Evolutionary conservation across 1,139 yeast genomes (phyloP), one percentile per base, ranked within the genome.

Genomic region (Geotrichum citri-aurantii): DNA sequence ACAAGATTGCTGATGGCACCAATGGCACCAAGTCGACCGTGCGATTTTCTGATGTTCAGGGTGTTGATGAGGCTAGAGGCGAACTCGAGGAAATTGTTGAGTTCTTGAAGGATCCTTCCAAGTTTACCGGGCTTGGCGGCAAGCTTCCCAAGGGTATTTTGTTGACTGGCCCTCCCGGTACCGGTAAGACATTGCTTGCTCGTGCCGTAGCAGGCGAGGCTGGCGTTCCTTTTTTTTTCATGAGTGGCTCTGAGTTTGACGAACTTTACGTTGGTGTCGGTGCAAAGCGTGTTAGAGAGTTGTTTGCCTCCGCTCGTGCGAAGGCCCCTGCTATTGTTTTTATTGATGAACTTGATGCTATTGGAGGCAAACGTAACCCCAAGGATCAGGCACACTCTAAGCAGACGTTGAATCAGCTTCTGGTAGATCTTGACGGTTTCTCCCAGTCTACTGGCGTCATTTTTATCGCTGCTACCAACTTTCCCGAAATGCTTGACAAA

Each of bases 201-300:
- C 83, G 99, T 67, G 99, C 99, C 21, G 95, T 97, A 47, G 99
- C 99, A 11, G 99, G 99, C 62, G 99, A 95, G 74, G 99, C 99
- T 1, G 99, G 97, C 54, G 99, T 93, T 33, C 99, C 98, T 31
- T 95, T 95, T 71, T 93, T 93, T 74, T 93, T 92, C 74, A 92
- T 93, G 98, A 88, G 96, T 3, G 99, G 99, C 55, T 90, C 97
- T 1, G 99, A 95, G 73, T 95, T 95, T 71, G 99, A 95, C 72
- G 99, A 95, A 73, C 82, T 95, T 65, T 95, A 92, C 68, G 99
- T 95, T 44, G 99, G 99, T 71, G 99, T 95, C 47, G 99, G 99
- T 71, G 99, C 99, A 60, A 93, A 92, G 74, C 83, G 99, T 71
- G 95, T 95, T 58, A 84, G 99, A 66, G 99, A 95, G 69, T 80